Evolutionary conservation across 2,329 filamentous ascomycete species (phyloP).

Genomic region (Verticillium zaregamsianum): DNA sequence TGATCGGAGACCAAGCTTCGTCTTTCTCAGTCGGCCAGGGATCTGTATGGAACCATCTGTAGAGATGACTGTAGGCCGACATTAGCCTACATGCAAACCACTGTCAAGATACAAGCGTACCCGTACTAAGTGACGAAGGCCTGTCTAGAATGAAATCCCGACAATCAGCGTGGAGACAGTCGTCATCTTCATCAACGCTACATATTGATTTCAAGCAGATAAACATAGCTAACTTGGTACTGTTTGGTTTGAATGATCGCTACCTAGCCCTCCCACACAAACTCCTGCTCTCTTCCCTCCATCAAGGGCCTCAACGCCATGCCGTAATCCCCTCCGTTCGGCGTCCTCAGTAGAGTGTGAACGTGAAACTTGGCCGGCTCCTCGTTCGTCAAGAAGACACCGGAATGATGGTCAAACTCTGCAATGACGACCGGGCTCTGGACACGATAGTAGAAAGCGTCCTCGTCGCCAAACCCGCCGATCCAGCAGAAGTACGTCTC

Average conservation of each 20-base stretch:
- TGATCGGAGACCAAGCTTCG: constrained; percentile 1
- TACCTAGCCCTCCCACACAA: constrained; percentile 33
- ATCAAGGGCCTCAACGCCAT: constrained; percentile 41
- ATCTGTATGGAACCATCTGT: constrained; percentile 6
- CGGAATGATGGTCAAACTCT: constrained; percentile 78
- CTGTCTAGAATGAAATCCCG: too few relatives aligned
- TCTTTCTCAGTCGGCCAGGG: constrained; percentile 2
- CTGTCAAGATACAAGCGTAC: too few relatives aligned
- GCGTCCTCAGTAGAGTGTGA: constrained; percentile 67
- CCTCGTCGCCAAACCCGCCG: constrained; percentile 59
- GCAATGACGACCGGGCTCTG: constrained; percentile 71
- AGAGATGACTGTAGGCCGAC: too few relatives aligned
- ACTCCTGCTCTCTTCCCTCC: constrained; percentile 30
- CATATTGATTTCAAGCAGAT: too few relatives aligned
- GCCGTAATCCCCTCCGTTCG: constrained; percentile 75
- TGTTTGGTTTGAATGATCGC: too few relatives aligned
- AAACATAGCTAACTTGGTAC: too few relatives aligned
- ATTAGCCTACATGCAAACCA: too few relatives aligned
- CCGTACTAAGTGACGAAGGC: too few relatives aligned
- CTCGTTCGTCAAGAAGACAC: constrained; percentile 70
- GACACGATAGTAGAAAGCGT: constrained; percentile 74
- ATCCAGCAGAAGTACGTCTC: constrained; percentile 83
- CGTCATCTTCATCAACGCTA: too few relatives aligned
- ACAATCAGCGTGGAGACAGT: too few relatives aligned
- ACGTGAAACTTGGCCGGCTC: constrained; percentile 76